Conservation (phyloP, 2,329 filamentous ascomycete species). For the Sphaerostilbella broomeana region DNA sequence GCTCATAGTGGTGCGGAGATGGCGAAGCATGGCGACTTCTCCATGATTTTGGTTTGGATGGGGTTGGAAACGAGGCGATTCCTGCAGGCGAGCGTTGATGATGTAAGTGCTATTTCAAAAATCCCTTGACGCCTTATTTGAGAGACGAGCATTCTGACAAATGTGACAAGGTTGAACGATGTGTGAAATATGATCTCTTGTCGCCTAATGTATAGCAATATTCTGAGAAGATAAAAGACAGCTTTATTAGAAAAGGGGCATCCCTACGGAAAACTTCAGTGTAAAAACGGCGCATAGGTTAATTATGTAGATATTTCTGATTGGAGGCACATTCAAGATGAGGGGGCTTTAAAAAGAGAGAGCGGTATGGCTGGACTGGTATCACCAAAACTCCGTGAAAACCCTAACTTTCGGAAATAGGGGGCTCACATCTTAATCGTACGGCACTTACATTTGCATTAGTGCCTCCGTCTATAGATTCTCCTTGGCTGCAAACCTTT, state of each 20-base stretch:
- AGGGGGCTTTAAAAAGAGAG: too few relatives aligned
- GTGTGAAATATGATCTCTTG: constrained; percentile 84
- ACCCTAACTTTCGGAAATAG: too few relatives aligned
- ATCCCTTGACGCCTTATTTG: not conserved
- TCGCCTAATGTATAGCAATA: constrained; percentile 70
- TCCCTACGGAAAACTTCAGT: too few relatives aligned
- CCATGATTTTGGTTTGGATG: constrained; percentile 86
- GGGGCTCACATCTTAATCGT: too few relatives aligned
- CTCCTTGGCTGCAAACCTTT: too few relatives aligned
- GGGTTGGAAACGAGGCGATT: constrained; percentile 84
- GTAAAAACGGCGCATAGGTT: too few relatives aligned
- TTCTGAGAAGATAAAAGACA: not conserved
- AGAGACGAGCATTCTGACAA: constrained; percentile 2
- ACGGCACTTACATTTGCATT: too few relatives aligned
- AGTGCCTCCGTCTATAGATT: too few relatives aligned
- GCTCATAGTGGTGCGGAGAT: constrained; percentile 66
- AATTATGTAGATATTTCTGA: too few relatives aligned
- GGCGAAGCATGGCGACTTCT: constrained; percentile 66
- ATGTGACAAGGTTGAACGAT: constrained; percentile 62
- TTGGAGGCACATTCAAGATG: too few relatives aligned
- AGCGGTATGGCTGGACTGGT: too few relatives aligned
- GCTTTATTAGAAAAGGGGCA: not conserved
- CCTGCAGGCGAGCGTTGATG: constrained; percentile 83
- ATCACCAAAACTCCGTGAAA: too few relatives aligned
- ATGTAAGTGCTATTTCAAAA: constrained; percentile 48